Evolutionary conservation across 1,139 yeast species (phyloP).

Genomic region (Kluyveromyces sp.): DNA sequence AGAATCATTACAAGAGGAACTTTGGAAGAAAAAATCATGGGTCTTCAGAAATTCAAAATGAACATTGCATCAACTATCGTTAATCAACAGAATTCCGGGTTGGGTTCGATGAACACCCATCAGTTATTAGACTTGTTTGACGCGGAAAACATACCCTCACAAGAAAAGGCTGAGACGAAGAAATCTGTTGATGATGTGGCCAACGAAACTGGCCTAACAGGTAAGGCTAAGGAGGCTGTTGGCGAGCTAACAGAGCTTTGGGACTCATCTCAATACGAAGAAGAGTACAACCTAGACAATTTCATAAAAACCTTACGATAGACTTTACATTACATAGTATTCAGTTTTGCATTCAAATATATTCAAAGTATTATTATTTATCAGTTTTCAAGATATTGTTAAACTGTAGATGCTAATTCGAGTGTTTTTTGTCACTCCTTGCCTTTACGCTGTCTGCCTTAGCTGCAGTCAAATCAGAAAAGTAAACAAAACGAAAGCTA

Average conservation of each 20-base stretch:
- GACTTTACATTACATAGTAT: conserved; percentile 8
- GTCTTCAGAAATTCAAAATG: conserved; percentile 93
- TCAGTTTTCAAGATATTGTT: too few relatives aligned
- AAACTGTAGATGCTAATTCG: too few relatives aligned
- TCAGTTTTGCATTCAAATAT: not conserved
- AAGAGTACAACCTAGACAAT: conserved; percentile 88
- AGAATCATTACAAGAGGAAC: conserved; percentile 88
- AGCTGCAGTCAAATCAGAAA: not conserved
- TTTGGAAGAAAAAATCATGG: conserved; percentile 96
- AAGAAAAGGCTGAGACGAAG: conserved; percentile 29
- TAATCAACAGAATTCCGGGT: conserved; percentile 92
- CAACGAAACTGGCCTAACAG: conserved; percentile 36
- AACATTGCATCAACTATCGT: conserved; percentile 94
- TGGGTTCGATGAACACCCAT: conserved; percentile 93
- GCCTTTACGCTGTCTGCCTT: too few relatives aligned
- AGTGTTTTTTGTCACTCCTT: too few relatives aligned
- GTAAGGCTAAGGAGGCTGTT: conserved; percentile 40
- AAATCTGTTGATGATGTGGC: conserved; percentile 35
- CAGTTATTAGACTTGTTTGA: conserved; percentile 88
- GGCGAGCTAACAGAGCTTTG: conserved; percentile 91
- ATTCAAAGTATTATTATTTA: not conserved
- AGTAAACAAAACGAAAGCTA: too few relatives aligned
- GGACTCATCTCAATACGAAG: conserved; percentile 95
- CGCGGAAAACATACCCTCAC: conserved; percentile 39
- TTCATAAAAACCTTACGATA: conserved; percentile 70